Evolutionary conservation across 495 filamentous ascomycete species (phyloP), one percentile per base, ranked within the genome.

Genomic region (Penicillium malachiteum): DNA sequence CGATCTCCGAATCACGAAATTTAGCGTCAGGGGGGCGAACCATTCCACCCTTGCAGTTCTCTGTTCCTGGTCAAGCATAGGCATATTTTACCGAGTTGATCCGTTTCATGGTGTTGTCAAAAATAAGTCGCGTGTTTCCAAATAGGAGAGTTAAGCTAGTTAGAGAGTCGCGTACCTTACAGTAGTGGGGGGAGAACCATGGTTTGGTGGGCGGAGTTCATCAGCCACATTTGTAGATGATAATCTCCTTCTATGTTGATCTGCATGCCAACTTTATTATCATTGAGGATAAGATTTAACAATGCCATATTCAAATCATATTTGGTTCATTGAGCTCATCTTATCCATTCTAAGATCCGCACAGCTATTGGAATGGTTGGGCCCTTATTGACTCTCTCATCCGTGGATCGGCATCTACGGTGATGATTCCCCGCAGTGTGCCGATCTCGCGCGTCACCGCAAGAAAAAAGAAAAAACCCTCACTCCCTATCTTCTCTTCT

Each of bases 361-460:
- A 39, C 9, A 38, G 11, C 26, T 32, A 32, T 33, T 46, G 43
- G 26, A 31, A 26, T 26, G 21, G 21, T 26, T 26, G 21, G 21
- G 21, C 21, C 21, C 21, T 26, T 26, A 26, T 26, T 26, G 21
- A 26, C 21, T 26, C 21, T 26, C 21, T 26, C 21, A 26, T 32
- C 26, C 26, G 6, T n/a, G 34, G n/a, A 46, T 32, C 26, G 10
- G 14, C 26, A 31, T 30, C 43, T 32, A 21, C 16, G 17, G 43
- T 37, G 30, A 31, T 13, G 43, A 62, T 52, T 57, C 60, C 65
- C 63, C 65, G 63, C 64, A 60, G 54, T 17, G 54, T 17, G 65
- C 65, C 65, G 65, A 68, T 68, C 62, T 66, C 62, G 21, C 47
- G 37, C 31, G 50, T 55, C 55, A 44, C 54, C 54, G 50, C 48